These are phyloP conservation scores for Cutaneotrichosporon arboriforme DNA, from an alignment of 1,284 basidiomycete species.

Conservation along the genomic window DNA sequence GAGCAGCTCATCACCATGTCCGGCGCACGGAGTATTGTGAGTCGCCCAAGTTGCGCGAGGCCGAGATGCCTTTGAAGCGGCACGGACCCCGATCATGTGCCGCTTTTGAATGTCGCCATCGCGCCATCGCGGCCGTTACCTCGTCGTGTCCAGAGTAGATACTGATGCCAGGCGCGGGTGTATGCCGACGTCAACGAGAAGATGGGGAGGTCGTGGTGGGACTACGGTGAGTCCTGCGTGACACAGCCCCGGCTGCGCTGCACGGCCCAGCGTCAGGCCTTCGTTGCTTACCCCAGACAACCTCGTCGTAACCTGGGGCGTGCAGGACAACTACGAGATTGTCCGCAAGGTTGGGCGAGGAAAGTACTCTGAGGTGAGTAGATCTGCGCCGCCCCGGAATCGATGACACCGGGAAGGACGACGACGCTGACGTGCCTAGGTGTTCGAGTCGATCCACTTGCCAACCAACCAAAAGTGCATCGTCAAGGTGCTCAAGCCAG, in stretches of 20 bases:
- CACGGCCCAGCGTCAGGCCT: not conserved
- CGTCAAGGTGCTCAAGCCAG: constrained; percentile 97
- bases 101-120: too few relatives aligned
- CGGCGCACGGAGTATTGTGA: constrained; percentile 30
- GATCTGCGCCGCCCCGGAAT: not conserved
- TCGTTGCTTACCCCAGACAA: constrained; percentile 58
- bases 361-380: constrained; percentile 87
- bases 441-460: constrained; percentile 95
- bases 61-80: too few relatives aligned
- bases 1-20: constrained; percentile 17
- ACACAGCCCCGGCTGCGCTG: too few relatives aligned
- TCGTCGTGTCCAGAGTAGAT: not conserved
- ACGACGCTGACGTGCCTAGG: constrained; percentile 52
- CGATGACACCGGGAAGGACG: not conserved
- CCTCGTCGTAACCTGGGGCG: constrained; percentile 87
- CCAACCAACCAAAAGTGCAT: constrained; percentile 92
- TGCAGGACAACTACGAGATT: constrained; percentile 98
- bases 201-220: constrained; percentile 57
- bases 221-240: constrained; percentile 52
- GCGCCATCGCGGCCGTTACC: not conserved
- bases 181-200: constrained; percentile 58
- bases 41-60: constrained; percentile 4
- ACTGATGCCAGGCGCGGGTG: constrained; percentile 49
- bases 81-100: too few relatives aligned
- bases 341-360: constrained; percentile 93